These are phyloP conservation scores for Hanseniaspora occidentalis DNA, from an alignment of 805 yeast genomes.

Conservation along the genomic window DNA sequence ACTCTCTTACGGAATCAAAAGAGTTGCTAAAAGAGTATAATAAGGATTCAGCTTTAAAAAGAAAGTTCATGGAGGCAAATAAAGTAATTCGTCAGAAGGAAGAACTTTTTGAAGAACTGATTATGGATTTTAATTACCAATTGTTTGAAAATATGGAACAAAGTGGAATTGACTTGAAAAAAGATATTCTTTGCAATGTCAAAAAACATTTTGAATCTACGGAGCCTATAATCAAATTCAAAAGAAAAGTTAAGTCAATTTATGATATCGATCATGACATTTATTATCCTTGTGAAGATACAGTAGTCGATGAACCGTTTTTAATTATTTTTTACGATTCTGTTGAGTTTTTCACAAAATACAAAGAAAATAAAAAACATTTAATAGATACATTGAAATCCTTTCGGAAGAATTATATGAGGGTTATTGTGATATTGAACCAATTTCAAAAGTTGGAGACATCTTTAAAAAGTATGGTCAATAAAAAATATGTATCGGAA, in stretches of 20 bases:
- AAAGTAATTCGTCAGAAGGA: slow-evolving; percentile 32
- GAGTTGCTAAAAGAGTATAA: slow-evolving; percentile 6
- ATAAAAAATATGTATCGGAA: slow-evolving; percentile 30
- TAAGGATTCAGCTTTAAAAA: slow-evolving; percentile 6
- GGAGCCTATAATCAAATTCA: slow-evolving; percentile 39
- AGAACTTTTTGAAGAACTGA: slow-evolving; percentile 39
- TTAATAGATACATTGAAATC: slow-evolving; percentile 15
- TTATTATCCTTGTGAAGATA: slow-evolving; percentile 40
- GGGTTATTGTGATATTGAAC: slow-evolving; percentile 33
- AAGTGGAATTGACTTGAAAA: slow-evolving; percentile 11
- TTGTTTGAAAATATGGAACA: slow-evolving; percentile 22
- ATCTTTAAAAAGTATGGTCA: slow-evolving; percentile 32
- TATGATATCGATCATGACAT: slow-evolving; percentile 38
- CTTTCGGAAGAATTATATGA: slow-evolving; percentile 15
- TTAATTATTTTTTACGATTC: slow-evolving; percentile 36
- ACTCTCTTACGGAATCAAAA: slow-evolving; percentile 1
- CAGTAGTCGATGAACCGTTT: slow-evolving; percentile 31
- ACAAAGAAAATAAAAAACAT: slow-evolving; percentile 18
- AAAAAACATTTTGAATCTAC: slow-evolving; percentile 15
- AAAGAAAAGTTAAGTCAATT: slow-evolving; percentile 33
- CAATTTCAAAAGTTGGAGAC: slow-evolving; percentile 36
- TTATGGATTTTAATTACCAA: slow-evolving; percentile 28
- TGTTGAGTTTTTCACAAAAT: slow-evolving; percentile 28
- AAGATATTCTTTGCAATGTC: slow-evolving; percentile 16
- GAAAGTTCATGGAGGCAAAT: slow-evolving; percentile 24